Conservation (phyloP, 305 asterid genomes). For the Stenogyne calaminthoides region DNA sequence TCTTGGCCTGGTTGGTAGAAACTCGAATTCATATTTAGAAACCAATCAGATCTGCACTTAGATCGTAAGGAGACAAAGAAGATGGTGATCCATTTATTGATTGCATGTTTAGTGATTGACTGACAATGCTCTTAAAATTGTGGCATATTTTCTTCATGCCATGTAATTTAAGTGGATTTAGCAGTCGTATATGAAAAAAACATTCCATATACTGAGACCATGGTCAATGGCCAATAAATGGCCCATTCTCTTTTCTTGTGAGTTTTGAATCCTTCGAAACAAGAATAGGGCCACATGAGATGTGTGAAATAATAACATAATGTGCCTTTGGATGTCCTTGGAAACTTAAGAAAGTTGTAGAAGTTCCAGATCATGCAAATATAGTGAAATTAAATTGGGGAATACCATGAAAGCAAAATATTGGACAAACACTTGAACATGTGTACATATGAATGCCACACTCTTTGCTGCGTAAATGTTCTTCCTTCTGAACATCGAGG, state of each 20-base stretch:
- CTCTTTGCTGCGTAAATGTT: neutral
- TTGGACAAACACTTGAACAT: too few relatives aligned
- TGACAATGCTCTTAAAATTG: neutral
- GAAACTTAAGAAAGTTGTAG: neutral
- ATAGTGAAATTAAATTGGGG: too few relatives aligned
- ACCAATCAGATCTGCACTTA: neutral
- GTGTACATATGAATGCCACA: neutral
- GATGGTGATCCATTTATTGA: neutral
- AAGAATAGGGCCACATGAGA: too few relatives aligned
- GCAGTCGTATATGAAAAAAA: neutral
- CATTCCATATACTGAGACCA: conserved; percentile 8
- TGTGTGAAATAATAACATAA: too few relatives aligned
- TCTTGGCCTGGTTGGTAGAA: neutral
- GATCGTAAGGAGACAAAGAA: neutral
- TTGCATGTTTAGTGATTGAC: neutral
- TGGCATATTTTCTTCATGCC: neutral
- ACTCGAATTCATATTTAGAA: neutral
- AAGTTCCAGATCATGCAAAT: neutral
- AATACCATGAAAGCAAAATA: too few relatives aligned
- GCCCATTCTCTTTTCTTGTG: neutral
- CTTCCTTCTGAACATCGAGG: neutral
- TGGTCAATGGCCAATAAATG: neutral
- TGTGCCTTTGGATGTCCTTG: too few relatives aligned
- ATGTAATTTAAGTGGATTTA: neutral
- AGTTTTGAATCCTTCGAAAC: neutral